Percentiles rank a stretch among this genome's conserved stretches.
Conservation (phyloP, 164 flowering plant species). For the Tetracentron sinense region DNA sequence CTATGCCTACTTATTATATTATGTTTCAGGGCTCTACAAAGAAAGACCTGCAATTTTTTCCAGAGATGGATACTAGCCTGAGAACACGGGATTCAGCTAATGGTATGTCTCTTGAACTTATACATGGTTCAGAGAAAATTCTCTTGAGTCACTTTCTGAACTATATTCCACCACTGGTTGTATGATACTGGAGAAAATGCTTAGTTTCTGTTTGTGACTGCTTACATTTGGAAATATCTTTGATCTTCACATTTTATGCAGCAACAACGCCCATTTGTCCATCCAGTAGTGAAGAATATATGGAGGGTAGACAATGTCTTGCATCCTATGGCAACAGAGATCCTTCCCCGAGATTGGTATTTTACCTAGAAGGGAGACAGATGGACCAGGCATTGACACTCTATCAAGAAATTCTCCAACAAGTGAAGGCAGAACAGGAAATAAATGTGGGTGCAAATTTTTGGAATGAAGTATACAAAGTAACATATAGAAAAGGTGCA, state of each 20-base stretch:
- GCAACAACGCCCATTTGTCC: constrained; percentile 6
- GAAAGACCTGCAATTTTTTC: constrained; percentile 15
- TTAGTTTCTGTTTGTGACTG: neutral
- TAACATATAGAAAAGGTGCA: constrained; percentile 48
- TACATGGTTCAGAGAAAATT: neutral
- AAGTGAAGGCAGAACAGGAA: constrained; percentile 39
- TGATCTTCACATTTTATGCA: constrained; percentile 11
- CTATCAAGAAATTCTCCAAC: constrained; percentile 70
- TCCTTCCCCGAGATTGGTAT: constrained; percentile 34
- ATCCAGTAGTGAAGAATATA: constrained; percentile 1
- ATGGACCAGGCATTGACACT: constrained; percentile 47
- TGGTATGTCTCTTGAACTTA: constrained; percentile 5
- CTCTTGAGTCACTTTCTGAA: too few relatives aligned
- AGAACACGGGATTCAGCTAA: constrained; percentile 6
- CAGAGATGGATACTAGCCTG: constrained; percentile 15
- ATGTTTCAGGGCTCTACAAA: constrained; percentile 25
- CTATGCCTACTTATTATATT: too few relatives aligned
- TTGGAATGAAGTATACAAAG: constrained; percentile 57
- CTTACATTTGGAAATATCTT: neutral
- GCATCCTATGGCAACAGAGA: constrained; percentile 23
- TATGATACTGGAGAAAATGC: neutral
- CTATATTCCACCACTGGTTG: neutral
- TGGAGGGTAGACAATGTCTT: constrained; percentile 10
- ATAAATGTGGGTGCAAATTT: constrained; percentile 28
- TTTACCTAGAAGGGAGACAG: constrained; percentile 56